Evolutionary conservation across 805 yeast species (phyloP).

Genomic region (Peterozyma toletana): DNA sequence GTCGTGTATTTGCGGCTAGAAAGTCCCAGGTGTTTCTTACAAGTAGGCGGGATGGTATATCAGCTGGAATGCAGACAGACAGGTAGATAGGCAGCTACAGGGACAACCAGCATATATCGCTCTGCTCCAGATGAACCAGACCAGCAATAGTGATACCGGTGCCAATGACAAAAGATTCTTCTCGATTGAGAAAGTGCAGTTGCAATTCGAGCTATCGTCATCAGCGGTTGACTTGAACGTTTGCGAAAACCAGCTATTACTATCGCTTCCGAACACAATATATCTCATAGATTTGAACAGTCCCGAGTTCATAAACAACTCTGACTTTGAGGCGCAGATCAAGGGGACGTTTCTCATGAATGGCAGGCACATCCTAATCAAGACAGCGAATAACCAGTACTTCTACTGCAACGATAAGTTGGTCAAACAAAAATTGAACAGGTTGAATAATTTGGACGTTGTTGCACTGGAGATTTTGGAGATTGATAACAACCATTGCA

Average conservation of each 20-base stretch:
- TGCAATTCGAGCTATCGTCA: conserved; percentile 5
- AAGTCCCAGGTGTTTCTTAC: too few species aligned
- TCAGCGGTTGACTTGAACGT: conserved; percentile 42
- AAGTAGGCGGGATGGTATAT: too few species aligned
- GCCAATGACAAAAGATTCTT: background rate
- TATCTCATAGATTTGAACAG: conserved; percentile 58
- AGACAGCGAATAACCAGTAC: conserved; percentile 41
- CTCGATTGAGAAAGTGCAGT: conserved; percentile 7
- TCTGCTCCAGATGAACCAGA: too few species aligned
- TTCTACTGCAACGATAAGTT: conserved; percentile 33
- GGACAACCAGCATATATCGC: too few species aligned
- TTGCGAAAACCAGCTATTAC: conserved; percentile 44
- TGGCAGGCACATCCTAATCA: conserved; percentile 44
- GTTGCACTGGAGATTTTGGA: conserved; percentile 32
- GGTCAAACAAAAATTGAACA: conserved; percentile 32
- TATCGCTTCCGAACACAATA: conserved; percentile 46
- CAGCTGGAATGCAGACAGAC: too few species aligned
- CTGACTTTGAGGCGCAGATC: conserved; percentile 22
- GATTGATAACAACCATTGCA: conserved; percentile 32
- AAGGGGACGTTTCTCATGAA: conserved; percentile 30
- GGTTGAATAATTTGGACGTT: conserved; percentile 38
- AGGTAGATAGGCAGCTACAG: too few species aligned
- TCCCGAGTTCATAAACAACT: conserved; percentile 49
- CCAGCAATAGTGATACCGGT: too few species aligned
- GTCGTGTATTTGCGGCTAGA: too few species aligned